Conservation (phyloP, 768 basidiomycete genomes). For the Jaapia argillacea region DNA sequence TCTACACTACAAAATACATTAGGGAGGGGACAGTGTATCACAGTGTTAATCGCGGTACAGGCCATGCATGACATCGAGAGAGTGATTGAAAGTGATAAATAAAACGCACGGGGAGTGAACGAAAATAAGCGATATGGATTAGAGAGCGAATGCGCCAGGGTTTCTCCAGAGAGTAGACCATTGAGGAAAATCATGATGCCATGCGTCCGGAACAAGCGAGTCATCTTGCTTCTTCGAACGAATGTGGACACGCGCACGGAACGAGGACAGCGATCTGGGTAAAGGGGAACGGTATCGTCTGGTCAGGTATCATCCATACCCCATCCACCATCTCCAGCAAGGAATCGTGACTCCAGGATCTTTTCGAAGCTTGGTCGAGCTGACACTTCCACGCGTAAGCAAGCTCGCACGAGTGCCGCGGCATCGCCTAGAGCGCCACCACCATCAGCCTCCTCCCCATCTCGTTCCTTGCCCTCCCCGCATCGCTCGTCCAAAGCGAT, state of each 20-base stretch:
- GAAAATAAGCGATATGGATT: not conserved
- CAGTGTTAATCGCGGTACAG: not conserved
- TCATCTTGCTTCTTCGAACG: not conserved
- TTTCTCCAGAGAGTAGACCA: too few relatives aligned
- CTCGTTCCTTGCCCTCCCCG: conserved; percentile 57
- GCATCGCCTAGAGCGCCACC: conserved; percentile 83
- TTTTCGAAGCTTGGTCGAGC: conserved; percentile 82
- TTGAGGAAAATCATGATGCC: not conserved
- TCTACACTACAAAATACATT: not conserved
- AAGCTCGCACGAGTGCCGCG: conserved; percentile 72
- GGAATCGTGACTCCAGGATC: conserved; percentile 71
- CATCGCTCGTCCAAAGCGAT: conserved; percentile 77
- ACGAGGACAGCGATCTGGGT: too few relatives aligned
- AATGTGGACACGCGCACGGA: not conserved
- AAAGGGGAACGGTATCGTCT: too few relatives aligned
- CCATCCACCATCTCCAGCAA: conserved; percentile 77
- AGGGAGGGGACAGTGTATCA: too few relatives aligned
- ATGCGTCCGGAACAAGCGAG: not conserved
- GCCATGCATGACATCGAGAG: not conserved
- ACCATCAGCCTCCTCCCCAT: conserved; percentile 73
- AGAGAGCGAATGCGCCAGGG: not conserved
- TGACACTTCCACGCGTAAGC: conserved; percentile 69
- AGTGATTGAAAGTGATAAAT: not conserved
- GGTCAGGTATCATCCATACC: conserved; percentile 18
- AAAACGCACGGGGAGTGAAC: not conserved